phyloP scores from a whole-genome alignment of 306 rosid species.

The Herpetospermum pedunculosum region DNA sequence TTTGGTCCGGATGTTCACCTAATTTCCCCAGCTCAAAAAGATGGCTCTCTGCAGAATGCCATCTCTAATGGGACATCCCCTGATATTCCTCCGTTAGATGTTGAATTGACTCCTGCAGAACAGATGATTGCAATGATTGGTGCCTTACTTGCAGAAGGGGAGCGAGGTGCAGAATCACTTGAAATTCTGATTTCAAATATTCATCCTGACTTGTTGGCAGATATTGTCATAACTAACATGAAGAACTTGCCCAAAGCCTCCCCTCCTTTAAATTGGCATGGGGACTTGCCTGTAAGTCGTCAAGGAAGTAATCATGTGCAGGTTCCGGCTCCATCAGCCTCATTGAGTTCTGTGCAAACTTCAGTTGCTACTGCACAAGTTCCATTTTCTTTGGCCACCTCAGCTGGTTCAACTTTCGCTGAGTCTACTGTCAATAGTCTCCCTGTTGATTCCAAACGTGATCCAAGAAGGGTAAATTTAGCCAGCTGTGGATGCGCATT shows the following conservation, averaged over 20 bases:
- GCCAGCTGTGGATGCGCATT: neutral
- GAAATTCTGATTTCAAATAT: constrained; percentile 80
- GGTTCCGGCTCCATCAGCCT: constrained; percentile 32
- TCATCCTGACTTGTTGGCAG: constrained; percentile 96
- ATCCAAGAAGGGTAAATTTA: constrained; percentile 78
- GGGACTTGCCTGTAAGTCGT: constrained; percentile 37
- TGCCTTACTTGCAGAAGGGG: constrained; percentile 98
- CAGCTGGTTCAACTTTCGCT: constrained; percentile 31
- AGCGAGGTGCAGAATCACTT: constrained; percentile 92
- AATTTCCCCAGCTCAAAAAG: constrained; percentile 36
- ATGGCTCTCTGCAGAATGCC: constrained; percentile 46
- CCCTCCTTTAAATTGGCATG: constrained; percentile 57
- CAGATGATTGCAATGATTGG: constrained; percentile 96
- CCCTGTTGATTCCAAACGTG: constrained; percentile 75
- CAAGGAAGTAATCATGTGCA: constrained; percentile 43
- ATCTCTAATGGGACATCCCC: constrained; percentile 45
- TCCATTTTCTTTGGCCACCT: constrained; percentile 32
- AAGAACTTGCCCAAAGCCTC: constrained; percentile 75
- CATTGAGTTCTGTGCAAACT: constrained; percentile 48
- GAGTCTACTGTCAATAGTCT: constrained; percentile 42
- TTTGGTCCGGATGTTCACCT: constrained; percentile 40
- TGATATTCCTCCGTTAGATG: constrained; percentile 46
- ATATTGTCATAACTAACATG: constrained; percentile 94
- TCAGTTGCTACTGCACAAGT: constrained; percentile 36
- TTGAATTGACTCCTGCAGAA: constrained; percentile 71